Base-by-base conservation (phyloP, 2,329 filamentous ascomycete genomes). In the Thyridium curvatum region DNA sequence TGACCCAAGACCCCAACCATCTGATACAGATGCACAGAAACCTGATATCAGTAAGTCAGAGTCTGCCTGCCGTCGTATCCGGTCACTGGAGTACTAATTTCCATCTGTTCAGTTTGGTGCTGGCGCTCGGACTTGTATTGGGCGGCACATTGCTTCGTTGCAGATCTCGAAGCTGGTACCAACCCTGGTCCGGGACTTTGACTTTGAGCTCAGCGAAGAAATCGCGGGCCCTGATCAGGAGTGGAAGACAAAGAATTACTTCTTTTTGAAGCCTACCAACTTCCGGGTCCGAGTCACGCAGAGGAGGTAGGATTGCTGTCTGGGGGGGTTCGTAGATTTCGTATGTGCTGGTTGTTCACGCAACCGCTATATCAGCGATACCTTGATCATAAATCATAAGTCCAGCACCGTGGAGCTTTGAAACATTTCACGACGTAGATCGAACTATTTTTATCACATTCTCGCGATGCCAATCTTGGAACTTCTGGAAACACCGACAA, bases 121-220 rank as follows among this genome's bases (percentile, higher is more conserved):
- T 3, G 46, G 46, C 2, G 58, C 61, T 1, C 49, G 67, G 12
- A 66, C 59, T 0, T 71, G 68, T 40, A 46, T 71, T 5, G 68
- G 68, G 0, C 60, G 62, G 34, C 61, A 71, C 38, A 59, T 71
- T 17, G 61, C 64, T 2, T 49, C 64, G 12, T 45, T 71, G 37
- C 67, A 71, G 46, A 62, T 71, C 38, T 53, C 51, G 4, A 69
- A 68, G 45, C 38, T 68, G 12, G 53, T 69, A 3, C 66, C 66
- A 1, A 48, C 58, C n/a, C 41, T 64, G 2, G 37, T 64, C 10
- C 50, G 49, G 6, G 51, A 54, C 9, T 64, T 62, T 37, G 52
- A 61, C 13, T 57, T 65, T 31, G 46, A 54, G 34, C 47, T 61
- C 4, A 37, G 41, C 7, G 43, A 44, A 8, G 30, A 32, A 1